phyloP scores from a whole-genome alignment of 768 basidiomycete species.

The Rhizopogon salebrosus region DNA sequence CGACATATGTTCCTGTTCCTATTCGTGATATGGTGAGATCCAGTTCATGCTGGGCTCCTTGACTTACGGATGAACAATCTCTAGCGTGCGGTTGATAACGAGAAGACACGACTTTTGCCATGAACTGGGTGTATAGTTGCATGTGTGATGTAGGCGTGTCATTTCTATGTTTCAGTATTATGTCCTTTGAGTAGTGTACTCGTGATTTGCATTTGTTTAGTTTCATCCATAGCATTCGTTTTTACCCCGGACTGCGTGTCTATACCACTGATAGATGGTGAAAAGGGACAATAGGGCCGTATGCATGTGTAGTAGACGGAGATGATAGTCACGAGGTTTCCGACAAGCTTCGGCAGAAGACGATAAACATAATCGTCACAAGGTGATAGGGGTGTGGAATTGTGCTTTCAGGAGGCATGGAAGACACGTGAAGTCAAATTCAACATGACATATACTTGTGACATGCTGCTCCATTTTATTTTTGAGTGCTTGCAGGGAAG shows the following conservation, averaged over 20 bases:
- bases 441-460: no score
- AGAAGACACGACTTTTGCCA: conserved; percentile 21
- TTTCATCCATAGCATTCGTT: background rate
- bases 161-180: background rate
- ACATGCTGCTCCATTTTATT: no score
- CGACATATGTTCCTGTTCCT: conserved; percentile 2
- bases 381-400: no score
- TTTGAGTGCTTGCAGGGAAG: no score
- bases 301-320: no score
- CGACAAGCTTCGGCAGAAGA: no score
- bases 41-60: background rate
- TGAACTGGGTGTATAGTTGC: conserved; percentile 6
- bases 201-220: background rate
- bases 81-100: conserved; percentile 7
- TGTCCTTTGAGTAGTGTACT: background rate
- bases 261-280: background rate
- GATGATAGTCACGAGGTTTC: no score
- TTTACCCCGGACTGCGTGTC: background rate
- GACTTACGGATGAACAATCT: background rate
- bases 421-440: no score
- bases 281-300: background rate
- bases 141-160: background rate
- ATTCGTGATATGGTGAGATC: conserved; percentile 11
- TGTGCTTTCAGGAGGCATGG: no score
- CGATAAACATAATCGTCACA: no score